Conservation (phyloP, 1,139 yeast species). For the Magnusiomyces magnusii region DNA sequence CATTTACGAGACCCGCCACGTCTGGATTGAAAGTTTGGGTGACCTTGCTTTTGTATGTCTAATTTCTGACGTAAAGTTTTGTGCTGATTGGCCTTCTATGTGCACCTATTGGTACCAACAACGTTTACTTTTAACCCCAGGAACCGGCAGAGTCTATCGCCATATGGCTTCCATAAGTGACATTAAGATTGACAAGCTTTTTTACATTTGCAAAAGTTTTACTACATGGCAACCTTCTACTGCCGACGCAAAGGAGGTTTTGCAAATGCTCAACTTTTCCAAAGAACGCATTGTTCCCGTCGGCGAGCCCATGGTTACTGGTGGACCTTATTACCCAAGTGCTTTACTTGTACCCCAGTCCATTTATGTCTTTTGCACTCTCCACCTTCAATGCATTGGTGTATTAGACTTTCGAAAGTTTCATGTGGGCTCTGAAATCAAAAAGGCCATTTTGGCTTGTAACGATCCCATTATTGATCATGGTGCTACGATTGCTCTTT, state of each 20-base stretch:
- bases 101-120: slow-evolving; percentile 31
- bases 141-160: slow-evolving; percentile 31
- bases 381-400: slow-evolving; percentile 3
- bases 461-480: slow-evolving; percentile 11
- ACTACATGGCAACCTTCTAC: slow-evolving; percentile 24
- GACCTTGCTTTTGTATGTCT: slow-evolving; percentile 30
- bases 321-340: not conserved
- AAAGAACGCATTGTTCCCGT: not conserved
- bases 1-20: slow-evolving; percentile 27
- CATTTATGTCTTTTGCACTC: not conserved
- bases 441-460: not conserved
- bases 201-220: slow-evolving; percentile 29
- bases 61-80: slow-evolving; percentile 20
- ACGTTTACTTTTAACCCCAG: slow-evolving; percentile 28
- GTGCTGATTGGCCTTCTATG: slow-evolving; percentile 27
- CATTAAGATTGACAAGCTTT: slow-evolving; percentile 27
- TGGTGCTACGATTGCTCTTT: slow-evolving; percentile 24
- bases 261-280: not conserved
- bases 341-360: not conserved
- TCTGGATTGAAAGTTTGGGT: slow-evolving; percentile 33
- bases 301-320: not conserved
- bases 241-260: not conserved
- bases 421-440: not conserved
- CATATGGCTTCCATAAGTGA: slow-evolving; percentile 28
- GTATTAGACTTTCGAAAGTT: not conserved